These are phyloP conservation scores for Aquilaria malaccensis DNA, from an alignment of 345 rosid species.

Conservation along the genomic window DNA sequence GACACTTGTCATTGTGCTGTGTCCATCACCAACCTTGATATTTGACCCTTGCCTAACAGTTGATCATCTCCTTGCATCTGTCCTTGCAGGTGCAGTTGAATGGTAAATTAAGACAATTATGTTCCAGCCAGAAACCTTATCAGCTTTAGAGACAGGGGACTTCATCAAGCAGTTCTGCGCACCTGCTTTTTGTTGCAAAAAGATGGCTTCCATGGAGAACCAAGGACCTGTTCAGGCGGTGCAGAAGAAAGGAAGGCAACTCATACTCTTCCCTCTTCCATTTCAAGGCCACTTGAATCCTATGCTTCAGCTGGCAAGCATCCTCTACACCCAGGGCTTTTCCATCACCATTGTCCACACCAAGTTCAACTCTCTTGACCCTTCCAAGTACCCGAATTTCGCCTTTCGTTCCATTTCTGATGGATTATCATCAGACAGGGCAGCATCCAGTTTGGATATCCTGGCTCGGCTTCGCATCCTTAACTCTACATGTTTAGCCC, in stretches of 20 bases:
- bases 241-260: conserved; percentile 16
- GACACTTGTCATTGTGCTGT: too few species aligned
- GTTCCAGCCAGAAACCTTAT: too few species aligned
- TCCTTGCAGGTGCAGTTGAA: too few species aligned
- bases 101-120: too few species aligned
- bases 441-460: conserved; percentile 12
- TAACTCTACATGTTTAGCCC: conserved; percentile 23
- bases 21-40: too few species aligned
- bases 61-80: too few species aligned
- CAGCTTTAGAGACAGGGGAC: neutral
- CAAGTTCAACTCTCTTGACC: conserved; percentile 38
- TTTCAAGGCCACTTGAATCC: conserved; percentile 57
- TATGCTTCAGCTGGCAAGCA: conserved; percentile 53
- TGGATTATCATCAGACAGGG: conserved; percentile 12
- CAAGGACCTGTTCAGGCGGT: conserved; percentile 14
- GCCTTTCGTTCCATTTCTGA: conserved; percentile 32
- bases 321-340: conserved; percentile 46
- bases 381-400: conserved; percentile 43
- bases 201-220: conserved; percentile 7
- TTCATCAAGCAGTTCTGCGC: neutral
- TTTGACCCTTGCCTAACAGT: too few species aligned
- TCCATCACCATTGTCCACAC: conserved; percentile 47
- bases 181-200: too few species aligned
- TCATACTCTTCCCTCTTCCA: conserved; percentile 50
- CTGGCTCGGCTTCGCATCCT: conserved; percentile 17